These are phyloP conservation scores for Quercus bicolor DNA, from an alignment of 306 rosid species.

Conservation along the genomic window DNA sequence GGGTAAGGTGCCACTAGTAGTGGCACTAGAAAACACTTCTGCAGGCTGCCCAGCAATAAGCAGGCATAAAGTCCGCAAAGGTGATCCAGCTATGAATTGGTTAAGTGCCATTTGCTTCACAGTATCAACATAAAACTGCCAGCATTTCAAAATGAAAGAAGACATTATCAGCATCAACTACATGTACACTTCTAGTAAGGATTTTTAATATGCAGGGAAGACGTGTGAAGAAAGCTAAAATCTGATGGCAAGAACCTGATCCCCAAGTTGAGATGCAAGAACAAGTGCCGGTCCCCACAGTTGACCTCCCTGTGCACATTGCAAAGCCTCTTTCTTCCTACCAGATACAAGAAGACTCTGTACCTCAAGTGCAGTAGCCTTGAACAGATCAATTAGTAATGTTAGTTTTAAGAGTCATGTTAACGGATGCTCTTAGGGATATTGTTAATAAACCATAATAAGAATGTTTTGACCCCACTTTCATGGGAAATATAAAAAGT, in stretches of 20 bases:
- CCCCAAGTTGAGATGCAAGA: conserved; percentile 91
- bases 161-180: not conserved
- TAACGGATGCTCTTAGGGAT: too few species aligned
- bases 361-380: conserved; percentile 87
- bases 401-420: too few species aligned
- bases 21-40: conserved; percentile 65
- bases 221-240: not conserved
- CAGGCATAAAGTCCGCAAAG: conserved; percentile 89
- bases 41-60: conserved; percentile 92
- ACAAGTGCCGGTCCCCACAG: conserved; percentile 99
- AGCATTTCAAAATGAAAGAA: conserved; percentile 7
- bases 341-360: conserved; percentile 88
- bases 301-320: conserved; percentile 86
- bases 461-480: too few species aligned
- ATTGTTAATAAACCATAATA: too few species aligned
- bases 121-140: conserved; percentile 79
- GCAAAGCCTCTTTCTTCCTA: conserved; percentile 83
- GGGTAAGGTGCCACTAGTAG: conserved; percentile 30
- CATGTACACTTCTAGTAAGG: not conserved
- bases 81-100: conserved; percentile 80
- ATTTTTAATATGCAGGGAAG: not conserved
- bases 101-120: conserved; percentile 87
- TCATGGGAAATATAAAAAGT: too few species aligned
- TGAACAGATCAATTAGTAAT: not conserved
- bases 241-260: conserved; percentile 49